phyloP scores from a whole-genome alignment of 192 early-diverging fungal genomes.

The Coemansia reversa region DNA sequence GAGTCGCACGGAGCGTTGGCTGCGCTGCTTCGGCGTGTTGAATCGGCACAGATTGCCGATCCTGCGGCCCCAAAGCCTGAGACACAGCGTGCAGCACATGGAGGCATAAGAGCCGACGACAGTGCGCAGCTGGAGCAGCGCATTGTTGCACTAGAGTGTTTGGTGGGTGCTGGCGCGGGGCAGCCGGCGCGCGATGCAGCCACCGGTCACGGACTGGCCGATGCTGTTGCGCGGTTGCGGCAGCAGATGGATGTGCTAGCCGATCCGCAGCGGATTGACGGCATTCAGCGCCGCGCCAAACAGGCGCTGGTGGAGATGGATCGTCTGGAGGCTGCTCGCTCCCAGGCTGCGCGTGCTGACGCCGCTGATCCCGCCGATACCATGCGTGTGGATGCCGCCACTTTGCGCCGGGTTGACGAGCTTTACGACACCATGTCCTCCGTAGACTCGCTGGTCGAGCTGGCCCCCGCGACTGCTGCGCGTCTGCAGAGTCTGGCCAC shows the following conservation, averaged over 20 bases:
- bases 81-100: neutral
- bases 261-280: conserved; percentile 46
- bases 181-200: conserved; percentile 1
- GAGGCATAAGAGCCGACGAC: neutral
- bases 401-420: conserved; percentile 33
- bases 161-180: conserved; percentile 16
- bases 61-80: neutral
- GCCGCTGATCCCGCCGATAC: conserved; percentile 1
- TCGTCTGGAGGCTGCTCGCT: conserved; percentile 26
- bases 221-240: conserved; percentile 55
- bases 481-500: conserved; percentile 75
- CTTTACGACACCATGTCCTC: conserved; percentile 53
- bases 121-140: conserved; percentile 32
- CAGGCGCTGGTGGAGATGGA: conserved; percentile 50
- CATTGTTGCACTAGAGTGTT: conserved; percentile 30
- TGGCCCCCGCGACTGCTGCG: conserved; percentile 76
- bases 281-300: conserved; percentile 49
- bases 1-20: neutral
- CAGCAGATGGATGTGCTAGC: conserved; percentile 44
- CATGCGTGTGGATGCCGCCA: conserved; percentile 22
- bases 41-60: neutral
- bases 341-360: conserved; percentile 17
- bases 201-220: conserved; percentile 66
- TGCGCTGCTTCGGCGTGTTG: neutral
- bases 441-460: conserved; percentile 75